Evolutionary conservation across 768 basidiomycete species (phyloP), one percentile per base, ranked within the genome.

Genomic region (Calocybe gangraenosa): DNA sequence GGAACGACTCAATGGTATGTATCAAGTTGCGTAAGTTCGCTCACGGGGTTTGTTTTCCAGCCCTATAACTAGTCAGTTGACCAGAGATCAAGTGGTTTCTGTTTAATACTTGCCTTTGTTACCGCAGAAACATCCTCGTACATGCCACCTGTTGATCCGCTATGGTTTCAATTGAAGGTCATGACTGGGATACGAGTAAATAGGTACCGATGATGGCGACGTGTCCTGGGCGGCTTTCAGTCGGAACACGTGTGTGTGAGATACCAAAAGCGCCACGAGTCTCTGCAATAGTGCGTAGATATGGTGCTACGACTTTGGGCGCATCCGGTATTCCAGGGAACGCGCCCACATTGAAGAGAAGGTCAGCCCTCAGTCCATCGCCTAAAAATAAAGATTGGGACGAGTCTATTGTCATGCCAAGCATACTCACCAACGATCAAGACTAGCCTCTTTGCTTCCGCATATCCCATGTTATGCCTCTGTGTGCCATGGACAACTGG

Each of bases 121-220:
- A 91, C 89, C 13, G 90, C 89, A 0, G 85, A 87, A 3, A 89
- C 89, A 52, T 92, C 88, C 62, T 92, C 90, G 57, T 92, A 91
- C 88, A 92, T 92, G 2, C 90, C 90, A 23, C 80, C 80, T 83
- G 42, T 2, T 6, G 34, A 4, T 10, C 22, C 9, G 28, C 2
- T 36, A 18, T 31, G 7, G n/a, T n/a, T n/a, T n/a, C 43, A 21
- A 44, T 4, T 8, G 37, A 40, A 3, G 35, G 20, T 15, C 17
- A 10, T 25, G 17, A 22, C 20, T 15, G 1, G 9, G 21, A 30
- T 21, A n/a, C 17, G 18, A 19, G 1, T 13, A 33, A 13, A 10
- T 38, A 53, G 65, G 10, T 50, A 80, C 85, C 91, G 49, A 92
- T 91, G 42, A 93, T 77, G 17, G 91, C 90, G 19, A 93, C 89